These are phyloP conservation scores for Dryas integrifolia DNA, from an alignment of 331 rosid genomes.

Conservation along the genomic window DNA sequence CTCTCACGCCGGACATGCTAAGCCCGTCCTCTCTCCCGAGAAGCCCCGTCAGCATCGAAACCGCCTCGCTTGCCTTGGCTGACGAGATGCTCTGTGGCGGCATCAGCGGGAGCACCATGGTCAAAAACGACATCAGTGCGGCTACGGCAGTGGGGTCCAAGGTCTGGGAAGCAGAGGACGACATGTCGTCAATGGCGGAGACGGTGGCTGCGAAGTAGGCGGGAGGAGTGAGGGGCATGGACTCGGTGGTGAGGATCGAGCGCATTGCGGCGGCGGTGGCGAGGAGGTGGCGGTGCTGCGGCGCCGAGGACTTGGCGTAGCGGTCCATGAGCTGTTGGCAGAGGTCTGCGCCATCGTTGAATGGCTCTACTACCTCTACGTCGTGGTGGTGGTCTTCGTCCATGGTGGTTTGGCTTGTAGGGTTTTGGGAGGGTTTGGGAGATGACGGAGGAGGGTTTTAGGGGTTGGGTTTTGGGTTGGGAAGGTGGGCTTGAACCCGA, in stretches of 20 bases:
- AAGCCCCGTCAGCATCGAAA: constrained; percentile 39
- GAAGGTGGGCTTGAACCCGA: neutral
- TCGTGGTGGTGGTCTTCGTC: constrained; percentile 29
- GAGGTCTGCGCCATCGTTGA: constrained; percentile 56
- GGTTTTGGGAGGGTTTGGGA: neutral
- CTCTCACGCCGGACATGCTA: constrained; percentile 55
- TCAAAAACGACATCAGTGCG: constrained; percentile 64
- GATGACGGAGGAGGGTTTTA: neutral
- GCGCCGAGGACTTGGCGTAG: constrained; percentile 72
- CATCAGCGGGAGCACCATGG: constrained; percentile 59
- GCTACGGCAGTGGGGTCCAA: constrained; percentile 54
- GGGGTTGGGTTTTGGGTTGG: neutral
- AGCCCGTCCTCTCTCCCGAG: constrained; percentile 47
- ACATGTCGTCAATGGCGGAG: constrained; percentile 44
- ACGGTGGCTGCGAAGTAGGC: constrained; percentile 76
- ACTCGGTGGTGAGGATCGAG: constrained; percentile 62
- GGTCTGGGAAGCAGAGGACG: constrained; percentile 30
- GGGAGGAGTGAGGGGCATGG: constrained; percentile 66
- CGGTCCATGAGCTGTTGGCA: constrained; percentile 90
- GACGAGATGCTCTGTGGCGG: constrained; percentile 35
- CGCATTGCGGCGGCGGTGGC: constrained; percentile 85
- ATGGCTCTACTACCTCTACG: constrained; percentile 28
- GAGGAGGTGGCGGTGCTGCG: constrained; percentile 86
- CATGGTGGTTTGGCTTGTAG: constrained; percentile 21
- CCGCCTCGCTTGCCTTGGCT: constrained; percentile 51